Evolutionary conservation across 192 early-diverging fungal species (phyloP).

Genomic region (Coemansia sp.): DNA sequence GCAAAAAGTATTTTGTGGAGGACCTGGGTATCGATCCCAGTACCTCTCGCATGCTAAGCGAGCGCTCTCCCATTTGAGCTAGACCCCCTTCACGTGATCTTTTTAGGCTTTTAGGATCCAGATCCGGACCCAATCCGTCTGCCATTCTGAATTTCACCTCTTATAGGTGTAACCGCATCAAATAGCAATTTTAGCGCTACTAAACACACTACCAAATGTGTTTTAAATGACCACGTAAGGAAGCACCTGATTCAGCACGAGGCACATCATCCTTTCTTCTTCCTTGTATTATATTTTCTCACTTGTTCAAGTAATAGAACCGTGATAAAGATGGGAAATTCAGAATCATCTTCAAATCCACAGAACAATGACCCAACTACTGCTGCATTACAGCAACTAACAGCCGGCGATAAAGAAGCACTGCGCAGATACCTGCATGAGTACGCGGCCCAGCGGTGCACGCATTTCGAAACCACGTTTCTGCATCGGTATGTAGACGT

Average conservation of each 20-base stretch:
- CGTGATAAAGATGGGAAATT: background rate
- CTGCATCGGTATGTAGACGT: conserved; percentile 13
- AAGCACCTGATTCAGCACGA: too few species aligned
- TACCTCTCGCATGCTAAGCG: conserved; percentile 12
- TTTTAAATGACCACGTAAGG: too few species aligned
- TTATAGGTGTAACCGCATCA: too few species aligned
- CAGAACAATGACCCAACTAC: background rate
- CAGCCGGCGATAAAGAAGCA: conserved; percentile 2
- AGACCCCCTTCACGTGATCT: conserved; percentile 4
- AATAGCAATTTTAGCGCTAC: too few species aligned
- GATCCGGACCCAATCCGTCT: background rate
- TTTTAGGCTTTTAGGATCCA: background rate
- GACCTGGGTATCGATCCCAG: conserved; percentile 14
- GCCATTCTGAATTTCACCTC: background rate
- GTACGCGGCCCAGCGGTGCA: background rate
- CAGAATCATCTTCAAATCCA: background rate
- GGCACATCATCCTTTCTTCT: background rate
- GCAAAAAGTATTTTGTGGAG: background rate
- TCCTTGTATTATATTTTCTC: background rate
- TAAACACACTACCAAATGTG: too few species aligned
- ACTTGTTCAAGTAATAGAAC: background rate
- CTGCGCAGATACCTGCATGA: conserved; percentile 3
- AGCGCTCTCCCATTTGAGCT: conserved; percentile 13
- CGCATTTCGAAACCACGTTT: background rate
- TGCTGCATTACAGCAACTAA: background rate